Evolutionary conservation across 2,329 filamentous ascomycete genomes (phyloP).

Genomic region (Talaromyces sp.): DNA sequence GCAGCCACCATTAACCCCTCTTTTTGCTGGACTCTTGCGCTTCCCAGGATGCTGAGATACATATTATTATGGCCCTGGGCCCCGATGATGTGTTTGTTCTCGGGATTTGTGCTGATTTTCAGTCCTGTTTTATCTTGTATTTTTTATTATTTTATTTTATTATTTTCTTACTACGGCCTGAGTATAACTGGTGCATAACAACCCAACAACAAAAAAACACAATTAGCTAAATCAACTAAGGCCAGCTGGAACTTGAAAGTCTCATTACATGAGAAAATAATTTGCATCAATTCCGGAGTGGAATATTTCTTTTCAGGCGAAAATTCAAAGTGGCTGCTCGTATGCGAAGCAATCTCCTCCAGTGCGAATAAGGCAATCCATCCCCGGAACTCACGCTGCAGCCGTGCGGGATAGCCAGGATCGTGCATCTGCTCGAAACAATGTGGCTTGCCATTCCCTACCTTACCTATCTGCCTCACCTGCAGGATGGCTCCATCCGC

Average conservation of each 20-base stretch:
- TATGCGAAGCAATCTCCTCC: background rate
- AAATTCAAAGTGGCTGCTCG: background rate
- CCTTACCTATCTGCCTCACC: background rate
- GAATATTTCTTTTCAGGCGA: too few species aligned
- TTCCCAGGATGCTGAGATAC: background rate
- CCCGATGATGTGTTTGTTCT: too few species aligned
- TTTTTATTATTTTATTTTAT: too few species aligned
- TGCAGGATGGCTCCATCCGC: constrained; percentile 1
- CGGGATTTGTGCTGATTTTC: too few species aligned
- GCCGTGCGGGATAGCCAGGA: constrained; percentile 11
- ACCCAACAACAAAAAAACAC: background rate
- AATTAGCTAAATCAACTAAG: background rate
- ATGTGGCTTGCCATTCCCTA: constrained; percentile 11
- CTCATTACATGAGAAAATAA: background rate
- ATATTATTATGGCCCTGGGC: background rate
- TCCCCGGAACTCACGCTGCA: constrained; percentile 3
- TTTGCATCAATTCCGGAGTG: too few species aligned
- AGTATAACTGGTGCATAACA: too few species aligned
- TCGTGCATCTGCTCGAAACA: constrained; percentile 13
- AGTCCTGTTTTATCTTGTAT: too few species aligned
- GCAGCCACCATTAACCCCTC: constrained; percentile 20
- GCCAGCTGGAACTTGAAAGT: background rate
- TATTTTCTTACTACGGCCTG: too few species aligned
- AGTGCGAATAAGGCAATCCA: constrained; percentile 4
- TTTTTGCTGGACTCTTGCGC: background rate